phyloP scores from a whole-genome alignment of 805 yeast species.

The Cyberlindnera maritima region DNA sequence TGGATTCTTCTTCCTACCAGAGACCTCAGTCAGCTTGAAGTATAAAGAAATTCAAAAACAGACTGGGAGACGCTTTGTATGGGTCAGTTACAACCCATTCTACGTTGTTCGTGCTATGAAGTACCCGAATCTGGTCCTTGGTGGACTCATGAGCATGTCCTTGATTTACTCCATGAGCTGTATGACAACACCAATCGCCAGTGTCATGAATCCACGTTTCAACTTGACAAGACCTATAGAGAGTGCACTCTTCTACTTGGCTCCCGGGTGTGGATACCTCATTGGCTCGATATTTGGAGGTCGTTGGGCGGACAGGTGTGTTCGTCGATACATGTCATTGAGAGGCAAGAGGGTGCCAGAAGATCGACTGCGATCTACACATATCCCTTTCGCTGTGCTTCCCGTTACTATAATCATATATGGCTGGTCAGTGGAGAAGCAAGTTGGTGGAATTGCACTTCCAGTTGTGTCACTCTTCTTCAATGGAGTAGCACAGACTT shows the following conservation, averaged over 20 bases:
- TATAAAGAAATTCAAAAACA: slow-evolving; percentile 18
- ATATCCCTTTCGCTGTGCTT: slow-evolving; percentile 36
- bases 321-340: slow-evolving; percentile 39
- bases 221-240: slow-evolving; percentile 43
- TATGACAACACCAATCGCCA: slow-evolving; percentile 50
- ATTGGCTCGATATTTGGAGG: slow-evolving; percentile 52
- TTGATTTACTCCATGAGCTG: slow-evolving; percentile 48
- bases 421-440: slow-evolving; percentile 29
- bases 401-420: slow-evolving; percentile 46
- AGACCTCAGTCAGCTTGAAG: slow-evolving; percentile 32
- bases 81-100: slow-evolving; percentile 48
- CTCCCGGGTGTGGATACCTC: slow-evolving; percentile 53
- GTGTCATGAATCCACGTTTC: slow-evolving; percentile 54
- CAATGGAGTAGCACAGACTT: slow-evolving; percentile 48
- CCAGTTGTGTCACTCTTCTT: slow-evolving; percentile 48
- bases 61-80: slow-evolving; percentile 38
- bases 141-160: slow-evolving; percentile 42
- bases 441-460: slow-evolving; percentile 51
- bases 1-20: slow-evolving; percentile 41
- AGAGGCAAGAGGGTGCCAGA: slow-evolving; percentile 45
- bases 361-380: slow-evolving; percentile 43
- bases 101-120: slow-evolving; percentile 39
- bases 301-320: slow-evolving; percentile 45
- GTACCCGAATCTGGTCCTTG: slow-evolving; percentile 42
- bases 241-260: slow-evolving; percentile 50